A percentile compares a stretch with the other conserved stretches of the same genome.
Evolutionary conservation across 78 protist genomes (phyloP).

Genomic region (Abeoforma whisleri): DNA sequence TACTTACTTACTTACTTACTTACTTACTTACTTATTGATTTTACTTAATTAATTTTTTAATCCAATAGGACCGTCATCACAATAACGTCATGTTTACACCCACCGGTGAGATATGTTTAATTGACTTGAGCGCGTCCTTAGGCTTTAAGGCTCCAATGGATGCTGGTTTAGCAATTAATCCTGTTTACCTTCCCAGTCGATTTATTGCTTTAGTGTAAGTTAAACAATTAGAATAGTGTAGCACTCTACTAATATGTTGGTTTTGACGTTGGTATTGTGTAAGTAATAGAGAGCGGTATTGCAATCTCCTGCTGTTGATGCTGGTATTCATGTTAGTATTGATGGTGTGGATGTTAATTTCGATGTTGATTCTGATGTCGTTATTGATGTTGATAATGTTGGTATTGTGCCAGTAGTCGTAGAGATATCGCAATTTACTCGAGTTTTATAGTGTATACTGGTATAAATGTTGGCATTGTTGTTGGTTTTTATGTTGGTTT

Average conservation of each 20-base stretch:
- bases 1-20: too few relatives aligned
- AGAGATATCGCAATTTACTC: too few relatives aligned
- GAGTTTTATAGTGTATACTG: too few relatives aligned
- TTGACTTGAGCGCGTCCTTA: slow-evolving; percentile 33
- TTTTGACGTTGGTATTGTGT: neutral
- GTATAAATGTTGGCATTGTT: too few relatives aligned
- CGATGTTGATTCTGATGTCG: too few relatives aligned
- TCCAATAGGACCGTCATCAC: slow-evolving; percentile 45
- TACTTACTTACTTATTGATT: too few relatives aligned
- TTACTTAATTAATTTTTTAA: too few relatives aligned
- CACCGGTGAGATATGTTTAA: neutral
- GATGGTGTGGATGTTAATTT: too few relatives aligned
- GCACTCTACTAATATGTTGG: too few relatives aligned
- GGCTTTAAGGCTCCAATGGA: slow-evolving; percentile 40
- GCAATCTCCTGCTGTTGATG: neutral
- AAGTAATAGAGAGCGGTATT: neutral
- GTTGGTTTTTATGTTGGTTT: too few relatives aligned
- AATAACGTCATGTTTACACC: slow-evolving; percentile 38
- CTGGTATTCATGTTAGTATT: neutral
- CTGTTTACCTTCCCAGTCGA: slow-evolving; percentile 22
- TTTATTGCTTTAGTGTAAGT: neutral
- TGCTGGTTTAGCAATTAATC: slow-evolving; percentile 20
- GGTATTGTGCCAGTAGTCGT: too few relatives aligned
- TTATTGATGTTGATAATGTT: too few relatives aligned
- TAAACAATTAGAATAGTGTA: neutral